phyloP scores from a whole-genome alignment of 2,329 filamentous ascomycete genomes.

The Didymella segeticola region DNA sequence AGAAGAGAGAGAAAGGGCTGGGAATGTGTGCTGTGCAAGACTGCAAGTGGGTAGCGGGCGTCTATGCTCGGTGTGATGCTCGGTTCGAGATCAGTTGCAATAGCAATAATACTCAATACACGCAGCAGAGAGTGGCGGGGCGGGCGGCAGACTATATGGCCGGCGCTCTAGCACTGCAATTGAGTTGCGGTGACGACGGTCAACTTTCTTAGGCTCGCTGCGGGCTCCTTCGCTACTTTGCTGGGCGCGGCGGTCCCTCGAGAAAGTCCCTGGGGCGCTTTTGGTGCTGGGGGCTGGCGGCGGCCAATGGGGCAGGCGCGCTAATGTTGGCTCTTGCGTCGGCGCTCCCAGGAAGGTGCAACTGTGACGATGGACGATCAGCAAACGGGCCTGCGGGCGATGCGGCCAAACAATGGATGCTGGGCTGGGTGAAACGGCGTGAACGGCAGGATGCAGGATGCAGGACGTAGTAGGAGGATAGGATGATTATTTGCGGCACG shows the following conservation, averaged over 20 bases:
- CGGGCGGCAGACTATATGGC: constrained; percentile 32
- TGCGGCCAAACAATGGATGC: neutral
- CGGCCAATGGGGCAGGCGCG: constrained; percentile 31
- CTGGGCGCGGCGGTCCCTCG: constrained; percentile 27
- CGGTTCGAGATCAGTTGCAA: constrained; percentile 4
- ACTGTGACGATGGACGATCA: constrained; percentile 32
- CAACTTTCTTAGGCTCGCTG: constrained; percentile 20
- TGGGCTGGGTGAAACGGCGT: neutral
- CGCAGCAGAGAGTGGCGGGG: constrained; percentile 19
- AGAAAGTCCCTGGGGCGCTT: constrained; percentile 26
- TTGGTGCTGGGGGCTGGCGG: constrained; percentile 23
- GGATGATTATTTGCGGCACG: neutral
- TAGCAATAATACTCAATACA: constrained; percentile 6
- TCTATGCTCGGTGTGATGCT: too few species aligned
- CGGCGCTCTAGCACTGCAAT: constrained; percentile 13
- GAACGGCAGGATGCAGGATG: neutral
- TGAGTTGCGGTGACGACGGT: constrained; percentile 35
- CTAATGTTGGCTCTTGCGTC: constrained; percentile 33
- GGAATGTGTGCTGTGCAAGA: neutral
- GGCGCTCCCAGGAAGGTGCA: constrained; percentile 31
- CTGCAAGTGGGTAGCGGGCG: too few species aligned
- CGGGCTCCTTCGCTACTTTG: constrained; percentile 18
- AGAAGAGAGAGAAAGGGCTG: neutral
- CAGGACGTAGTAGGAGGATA: neutral
- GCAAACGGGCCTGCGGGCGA: constrained; percentile 1